phyloP scores from a whole-genome alignment of 768 basidiomycete genomes.

The Filobasidium floriforme region DNA sequence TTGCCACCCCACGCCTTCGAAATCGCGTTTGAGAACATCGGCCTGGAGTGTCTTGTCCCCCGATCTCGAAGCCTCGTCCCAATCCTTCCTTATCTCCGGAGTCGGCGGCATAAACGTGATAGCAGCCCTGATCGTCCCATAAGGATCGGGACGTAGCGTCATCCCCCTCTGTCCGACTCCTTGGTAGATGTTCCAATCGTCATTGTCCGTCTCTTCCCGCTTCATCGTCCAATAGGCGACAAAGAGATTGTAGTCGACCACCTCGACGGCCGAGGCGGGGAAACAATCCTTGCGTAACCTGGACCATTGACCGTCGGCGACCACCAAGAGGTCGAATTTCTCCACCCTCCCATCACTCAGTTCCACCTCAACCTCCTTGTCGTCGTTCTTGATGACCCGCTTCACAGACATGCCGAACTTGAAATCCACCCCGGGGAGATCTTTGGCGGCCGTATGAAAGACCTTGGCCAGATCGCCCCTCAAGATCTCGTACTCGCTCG shows the following conservation, averaged over 20 bases:
- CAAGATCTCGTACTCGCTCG: slow-evolving; percentile 36
- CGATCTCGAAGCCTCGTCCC: neutral
- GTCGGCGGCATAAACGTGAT: slow-evolving; percentile 25
- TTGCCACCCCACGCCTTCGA: slow-evolving; percentile 11
- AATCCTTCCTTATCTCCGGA: neutral
- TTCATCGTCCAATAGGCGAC: slow-evolving; percentile 27
- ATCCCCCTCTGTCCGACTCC: slow-evolving; percentile 1
- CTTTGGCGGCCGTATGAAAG: slow-evolving; percentile 27
- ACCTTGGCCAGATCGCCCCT: slow-evolving; percentile 34
- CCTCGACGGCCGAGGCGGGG: slow-evolving; percentile 10
- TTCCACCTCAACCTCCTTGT: slow-evolving; percentile 26
- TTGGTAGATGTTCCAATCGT: slow-evolving; percentile 23
- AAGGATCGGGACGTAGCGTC: slow-evolving; percentile 22
- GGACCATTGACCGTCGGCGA: slow-evolving; percentile 33
- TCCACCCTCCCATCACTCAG: slow-evolving; percentile 28
- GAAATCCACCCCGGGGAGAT: slow-evolving; percentile 16
- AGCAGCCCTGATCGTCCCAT: slow-evolving; percentile 18
- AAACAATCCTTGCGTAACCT: slow-evolving; percentile 23
- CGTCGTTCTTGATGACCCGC: slow-evolving; percentile 23
- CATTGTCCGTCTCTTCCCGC: slow-evolving; percentile 17
- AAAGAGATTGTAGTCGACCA: slow-evolving; percentile 7
- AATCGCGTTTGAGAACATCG: neutral
- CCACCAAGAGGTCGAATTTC: slow-evolving; percentile 30
- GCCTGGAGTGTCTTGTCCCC: neutral
- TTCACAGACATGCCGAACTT: slow-evolving; percentile 29